Percentiles rank a stretch among this genome's conserved stretches.
Evolutionary conservation across 2,329 filamentous ascomycete genomes (phyloP).

Genomic region (Colletotrichum coccodes): DNA sequence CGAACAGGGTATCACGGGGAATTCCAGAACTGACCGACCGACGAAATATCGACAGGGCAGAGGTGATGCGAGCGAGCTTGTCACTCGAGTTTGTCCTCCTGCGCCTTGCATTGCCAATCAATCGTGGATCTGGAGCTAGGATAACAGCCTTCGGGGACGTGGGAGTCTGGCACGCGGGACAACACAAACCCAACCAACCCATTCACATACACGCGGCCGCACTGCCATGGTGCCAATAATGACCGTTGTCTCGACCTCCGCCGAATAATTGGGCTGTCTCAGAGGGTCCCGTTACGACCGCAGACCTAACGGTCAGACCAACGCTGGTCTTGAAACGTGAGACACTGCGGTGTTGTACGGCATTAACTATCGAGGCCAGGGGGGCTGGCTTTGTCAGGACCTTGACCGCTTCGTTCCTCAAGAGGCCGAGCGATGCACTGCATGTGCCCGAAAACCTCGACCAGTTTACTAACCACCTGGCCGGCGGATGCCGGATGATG

Average conservation of each 20-base stretch:
- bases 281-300: conserved; percentile 8
- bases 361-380: conserved; percentile 19
- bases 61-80: conserved; percentile 10
- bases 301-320: conserved; percentile 14
- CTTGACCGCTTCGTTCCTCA: conserved; percentile 19
- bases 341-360: conserved; percentile 17
- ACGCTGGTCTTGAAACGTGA: conserved; percentile 12
- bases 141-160: conserved; percentile 13
- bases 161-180: conserved; percentile 17
- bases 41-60: conserved; percentile 32
- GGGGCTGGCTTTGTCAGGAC: conserved; percentile 10
- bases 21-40: conserved; percentile 30
- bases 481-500: conserved; percentile 14
- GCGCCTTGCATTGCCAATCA: conserved; percentile 11
- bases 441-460: conserved; percentile 8
- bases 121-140: conserved; percentile 21
- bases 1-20: conserved; percentile 26
- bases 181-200: conserved; percentile 1
- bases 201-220: background rate
- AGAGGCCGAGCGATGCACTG: background rate
- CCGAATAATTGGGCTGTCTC: conserved; percentile 26
- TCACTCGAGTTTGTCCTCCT: conserved; percentile 18
- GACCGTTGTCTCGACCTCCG: conserved; percentile 24
- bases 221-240: conserved; percentile 10
- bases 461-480: background rate